Evolutionary conservation across 441 rosid genomes (phyloP).

Genomic region (Euphorbia celastroides): DNA sequence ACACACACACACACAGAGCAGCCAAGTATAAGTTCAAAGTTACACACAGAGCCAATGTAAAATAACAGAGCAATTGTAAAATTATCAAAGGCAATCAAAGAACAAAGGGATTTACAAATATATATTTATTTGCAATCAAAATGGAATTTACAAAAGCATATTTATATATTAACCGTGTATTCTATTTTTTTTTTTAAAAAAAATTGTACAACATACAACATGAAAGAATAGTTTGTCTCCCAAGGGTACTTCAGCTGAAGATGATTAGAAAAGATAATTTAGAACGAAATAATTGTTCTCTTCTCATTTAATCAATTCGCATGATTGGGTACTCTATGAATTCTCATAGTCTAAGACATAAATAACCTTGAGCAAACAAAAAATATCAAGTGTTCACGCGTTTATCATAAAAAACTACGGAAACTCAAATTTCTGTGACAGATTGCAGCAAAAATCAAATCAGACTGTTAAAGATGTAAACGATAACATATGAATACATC

Average conservation of each 20-base stretch:
- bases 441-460: conserved; percentile 2
- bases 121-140: neutral
- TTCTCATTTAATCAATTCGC: neutral
- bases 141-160: neutral
- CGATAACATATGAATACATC: neutral
- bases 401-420: conserved; percentile 2
- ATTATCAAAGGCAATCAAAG: neutral
- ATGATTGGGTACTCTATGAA: neutral
- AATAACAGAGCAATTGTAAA: neutral
- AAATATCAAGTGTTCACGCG: neutral
- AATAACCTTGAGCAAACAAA: conserved; percentile 55
- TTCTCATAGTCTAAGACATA: conserved; percentile 63
- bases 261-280: neutral
- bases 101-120: neutral
- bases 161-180: neutral
- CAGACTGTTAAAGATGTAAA: conserved; percentile 5
- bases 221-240: neutral
- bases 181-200: no score
- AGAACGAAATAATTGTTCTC: neutral
- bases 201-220: neutral
- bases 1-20: no score
- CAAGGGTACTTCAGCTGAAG: neutral
- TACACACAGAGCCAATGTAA: neutral
- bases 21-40: no score
- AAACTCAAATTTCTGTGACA: neutral